Evolutionary conservation across 1,284 basidiomycete genomes (phyloP).

Genomic region (Cutaneotrichosporon sp.): DNA sequence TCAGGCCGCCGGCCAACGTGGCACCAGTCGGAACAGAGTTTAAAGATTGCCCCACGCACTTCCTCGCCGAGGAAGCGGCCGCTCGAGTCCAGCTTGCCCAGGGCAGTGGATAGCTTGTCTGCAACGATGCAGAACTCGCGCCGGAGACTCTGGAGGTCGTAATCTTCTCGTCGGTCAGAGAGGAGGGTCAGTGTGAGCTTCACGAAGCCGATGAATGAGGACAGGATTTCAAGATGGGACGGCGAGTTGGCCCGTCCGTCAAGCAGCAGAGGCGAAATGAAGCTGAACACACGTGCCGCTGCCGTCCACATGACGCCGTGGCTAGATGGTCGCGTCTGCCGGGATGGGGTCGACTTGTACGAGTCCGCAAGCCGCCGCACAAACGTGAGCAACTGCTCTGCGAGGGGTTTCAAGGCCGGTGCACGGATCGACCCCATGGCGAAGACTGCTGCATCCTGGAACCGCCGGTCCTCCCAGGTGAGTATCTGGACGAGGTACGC

Average conservation of each 20-base stretch:
- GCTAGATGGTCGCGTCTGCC: slow-evolving; percentile 56
- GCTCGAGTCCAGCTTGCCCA: slow-evolving; percentile 64
- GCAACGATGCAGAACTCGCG: slow-evolving; percentile 86
- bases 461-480: slow-evolving; percentile 74
- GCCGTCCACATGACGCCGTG: slow-evolving; percentile 81
- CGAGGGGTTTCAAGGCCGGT: slow-evolving; percentile 68
- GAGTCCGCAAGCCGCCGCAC: slow-evolving; percentile 67
- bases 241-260: slow-evolving; percentile 59
- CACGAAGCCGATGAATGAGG: slow-evolving; percentile 79
- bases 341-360: slow-evolving; percentile 41
- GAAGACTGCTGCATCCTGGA: slow-evolving; percentile 78
- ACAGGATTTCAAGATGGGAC: slow-evolving; percentile 62
- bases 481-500: slow-evolving; percentile 80
- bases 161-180: slow-evolving; percentile 65
- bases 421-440: slow-evolving; percentile 82
- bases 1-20: slow-evolving; percentile 73
- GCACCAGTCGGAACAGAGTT: slow-evolving; percentile 91
- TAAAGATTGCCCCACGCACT: slow-evolving; percentile 73
- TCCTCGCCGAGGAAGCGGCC: slow-evolving; percentile 72
- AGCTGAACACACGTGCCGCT: slow-evolving; percentile 81
- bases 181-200: slow-evolving; percentile 75
- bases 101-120: slow-evolving; percentile 74
- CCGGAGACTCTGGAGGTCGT: slow-evolving; percentile 72
- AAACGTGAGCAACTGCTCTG: slow-evolving; percentile 76
- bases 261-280: slow-evolving; percentile 73